Percentiles rank a stretch among this genome's conserved stretches.
phyloP scores from a whole-genome alignment of 2,329 filamentous ascomycete genomes.

The Pezicula radicicola region DNA sequence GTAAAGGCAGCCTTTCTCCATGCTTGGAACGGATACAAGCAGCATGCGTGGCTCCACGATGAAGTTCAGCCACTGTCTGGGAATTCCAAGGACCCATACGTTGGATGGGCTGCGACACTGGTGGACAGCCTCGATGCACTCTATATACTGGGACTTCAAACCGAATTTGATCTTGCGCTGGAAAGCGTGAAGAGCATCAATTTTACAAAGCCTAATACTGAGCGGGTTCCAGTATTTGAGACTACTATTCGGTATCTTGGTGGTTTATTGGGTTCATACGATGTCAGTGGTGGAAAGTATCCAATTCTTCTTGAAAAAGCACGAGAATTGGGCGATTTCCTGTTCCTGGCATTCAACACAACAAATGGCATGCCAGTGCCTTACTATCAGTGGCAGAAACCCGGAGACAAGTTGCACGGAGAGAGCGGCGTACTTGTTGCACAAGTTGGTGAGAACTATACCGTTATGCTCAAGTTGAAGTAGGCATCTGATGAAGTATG shows the following conservation, averaged over 20 bases:
- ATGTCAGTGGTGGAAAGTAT: constrained; percentile 6
- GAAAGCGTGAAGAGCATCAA: constrained; percentile 46
- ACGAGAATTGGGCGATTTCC: constrained; percentile 62
- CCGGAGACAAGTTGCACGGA: constrained; percentile 1
- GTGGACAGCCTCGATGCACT: constrained; percentile 79
- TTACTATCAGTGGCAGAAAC: constrained; percentile 67
- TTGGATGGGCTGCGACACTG: constrained; percentile 82
- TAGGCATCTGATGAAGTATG: background rate
- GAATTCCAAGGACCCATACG: constrained; percentile 72
- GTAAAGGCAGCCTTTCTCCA: constrained; percentile 19
- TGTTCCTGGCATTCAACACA: constrained; percentile 72
- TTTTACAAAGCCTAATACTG: constrained; percentile 12
- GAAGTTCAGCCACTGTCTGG: constrained; percentile 73
- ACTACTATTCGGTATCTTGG: constrained; percentile 19
- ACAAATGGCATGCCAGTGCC: constrained; percentile 85
- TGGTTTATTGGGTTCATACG: constrained; percentile 15
- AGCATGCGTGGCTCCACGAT: constrained; percentile 78
- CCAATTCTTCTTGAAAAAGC: constrained; percentile 57
- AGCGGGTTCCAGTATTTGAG: constrained; percentile 17
- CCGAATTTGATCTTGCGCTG: constrained; percentile 75
- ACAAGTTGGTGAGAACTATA: background rate
- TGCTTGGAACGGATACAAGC: constrained; percentile 73
- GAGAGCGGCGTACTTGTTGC: constrained; percentile 6
- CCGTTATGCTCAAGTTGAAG: background rate
- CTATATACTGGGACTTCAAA: constrained; percentile 76